Conservation (phyloP, 106 monocot genomes). For the Dendrobium officinale region DNA sequence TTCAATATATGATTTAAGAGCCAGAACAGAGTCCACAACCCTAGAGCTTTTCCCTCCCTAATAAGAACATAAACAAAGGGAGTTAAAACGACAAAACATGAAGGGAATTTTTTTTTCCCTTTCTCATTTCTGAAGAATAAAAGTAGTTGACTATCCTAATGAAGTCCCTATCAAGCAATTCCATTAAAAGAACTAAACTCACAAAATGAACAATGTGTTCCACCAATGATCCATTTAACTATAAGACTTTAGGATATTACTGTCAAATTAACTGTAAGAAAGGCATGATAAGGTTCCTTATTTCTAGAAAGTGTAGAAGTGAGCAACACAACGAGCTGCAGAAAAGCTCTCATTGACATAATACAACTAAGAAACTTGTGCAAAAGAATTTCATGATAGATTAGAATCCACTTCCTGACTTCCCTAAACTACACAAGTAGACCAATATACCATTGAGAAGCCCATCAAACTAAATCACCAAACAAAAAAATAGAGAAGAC, state of each 20-base stretch:
- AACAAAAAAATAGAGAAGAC: neutral
- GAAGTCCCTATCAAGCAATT: neutral
- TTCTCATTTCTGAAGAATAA: neutral
- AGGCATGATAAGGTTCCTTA: neutral
- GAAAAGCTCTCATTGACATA: neutral
- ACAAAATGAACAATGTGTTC: neutral
- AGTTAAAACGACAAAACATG: neutral
- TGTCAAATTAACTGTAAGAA: neutral
- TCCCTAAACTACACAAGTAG: neutral
- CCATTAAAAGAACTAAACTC: neutral
- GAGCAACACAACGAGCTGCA: neutral
- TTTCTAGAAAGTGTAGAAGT: neutral
- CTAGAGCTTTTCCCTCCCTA: constrained; percentile 82
- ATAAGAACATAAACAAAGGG: neutral
- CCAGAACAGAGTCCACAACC: constrained; percentile 74
- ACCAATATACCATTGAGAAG: neutral
- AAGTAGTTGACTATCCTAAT: neutral
- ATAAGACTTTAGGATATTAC: neutral
- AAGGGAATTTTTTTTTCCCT: neutral
- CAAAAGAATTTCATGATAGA: neutral
- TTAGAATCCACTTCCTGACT: neutral
- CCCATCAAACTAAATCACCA: neutral
- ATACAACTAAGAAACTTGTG: neutral
- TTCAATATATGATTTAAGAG: constrained; percentile 66
- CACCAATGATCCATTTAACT: neutral